Base-by-base conservation (phyloP, 139 green algal genomes). In the Ulvella scutata region DNA sequence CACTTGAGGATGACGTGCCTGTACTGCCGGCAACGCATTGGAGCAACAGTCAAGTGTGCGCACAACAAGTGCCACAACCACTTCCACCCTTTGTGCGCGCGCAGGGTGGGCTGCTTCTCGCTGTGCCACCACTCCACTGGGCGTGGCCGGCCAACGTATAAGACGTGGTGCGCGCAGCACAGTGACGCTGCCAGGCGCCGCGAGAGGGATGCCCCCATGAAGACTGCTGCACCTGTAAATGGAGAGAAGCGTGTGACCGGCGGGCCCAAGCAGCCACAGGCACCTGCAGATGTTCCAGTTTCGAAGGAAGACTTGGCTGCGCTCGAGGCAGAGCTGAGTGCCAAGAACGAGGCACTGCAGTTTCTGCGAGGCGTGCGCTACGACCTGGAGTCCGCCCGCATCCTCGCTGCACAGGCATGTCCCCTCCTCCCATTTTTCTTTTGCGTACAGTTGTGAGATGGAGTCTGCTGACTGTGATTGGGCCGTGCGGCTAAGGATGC, bases 1-100 rank as follows among this genome's bases (percentile, higher is more conserved):
- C 74, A 83, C 29, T 84, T 74, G 60, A 73, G 74, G 3, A 28
- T 37, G 31, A 73, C 23, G 3, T 87, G 83, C 78, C 35, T 10
- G 4, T 23, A 86, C 3, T 90, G 85, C 81, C 37, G 51, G 10
- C 72, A 62, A 3, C 43, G 29, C 4, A 62, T 82, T 3, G 87
- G 87, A 20, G 86, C 86, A 21, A 74, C 84, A 36, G 62, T 88
- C 44, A 83, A 81, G 60, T 91, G 87, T 83, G 74, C 77, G 72
- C 78, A 82, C 61, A 38, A 44, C 0, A 72, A 79, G 62, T 84
- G 82, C 78, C 43, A 79, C 51, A 74, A 43, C 13, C 74, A 44
- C 36, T 93, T 95, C 78, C 91, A 97, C 82, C 86, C 89, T 33
- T 77, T 96, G 43, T 97, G 92, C 78, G 89, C 77, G 10, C 85